Conservation (phyloP, 306 rosid species). For the Quillaja saponaria region DNA sequence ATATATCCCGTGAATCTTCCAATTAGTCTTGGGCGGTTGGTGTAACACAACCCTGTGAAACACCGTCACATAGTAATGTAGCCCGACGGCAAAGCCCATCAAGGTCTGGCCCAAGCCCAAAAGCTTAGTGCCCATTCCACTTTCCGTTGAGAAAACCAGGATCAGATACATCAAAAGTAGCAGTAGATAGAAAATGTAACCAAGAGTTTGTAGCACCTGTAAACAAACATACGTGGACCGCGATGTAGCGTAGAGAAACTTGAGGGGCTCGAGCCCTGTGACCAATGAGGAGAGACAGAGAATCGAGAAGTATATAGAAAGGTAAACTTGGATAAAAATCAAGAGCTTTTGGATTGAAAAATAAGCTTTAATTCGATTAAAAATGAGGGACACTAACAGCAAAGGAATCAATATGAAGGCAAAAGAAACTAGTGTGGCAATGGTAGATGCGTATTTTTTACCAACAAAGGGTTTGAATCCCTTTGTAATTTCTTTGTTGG, state of each 20-base stretch:
- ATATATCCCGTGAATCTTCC: slow-evolving; percentile 83
- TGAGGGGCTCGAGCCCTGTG: slow-evolving; percentile 80
- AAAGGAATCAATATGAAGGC: slow-evolving; percentile 71
- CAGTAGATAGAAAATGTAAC: slow-evolving; percentile 65
- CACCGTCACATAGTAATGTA: slow-evolving; percentile 88
- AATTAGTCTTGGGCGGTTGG: slow-evolving; percentile 81
- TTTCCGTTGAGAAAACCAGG: slow-evolving; percentile 70
- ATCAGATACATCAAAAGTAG: slow-evolving; percentile 75
- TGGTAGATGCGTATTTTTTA: slow-evolving; percentile 75
- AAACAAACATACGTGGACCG: slow-evolving; percentile 68
- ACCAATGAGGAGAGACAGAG: slow-evolving; percentile 63
- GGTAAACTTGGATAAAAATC: slow-evolving; percentile 87
- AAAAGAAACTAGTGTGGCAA: slow-evolving; percentile 59
- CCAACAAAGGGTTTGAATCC: slow-evolving; percentile 87
- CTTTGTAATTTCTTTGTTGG: slow-evolving; percentile 70
- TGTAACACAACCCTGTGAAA: slow-evolving; percentile 70
- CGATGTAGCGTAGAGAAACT: slow-evolving; percentile 83
- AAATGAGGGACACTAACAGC: slow-evolving; percentile 68
- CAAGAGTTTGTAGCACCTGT: slow-evolving; percentile 80
- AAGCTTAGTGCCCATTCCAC: slow-evolving; percentile 57
- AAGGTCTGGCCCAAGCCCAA: slow-evolving; percentile 77
- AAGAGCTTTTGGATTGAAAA: slow-evolving; percentile 86
- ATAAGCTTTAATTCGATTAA: slow-evolving; percentile 78
- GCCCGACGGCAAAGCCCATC: slow-evolving; percentile 71
- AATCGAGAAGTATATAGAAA: slow-evolving; percentile 78